A percentile compares a stretch with the other conserved stretches of the same genome.
Conservation (phyloP, 345 rosid species). For the Lenwebbia sp. region DNA sequence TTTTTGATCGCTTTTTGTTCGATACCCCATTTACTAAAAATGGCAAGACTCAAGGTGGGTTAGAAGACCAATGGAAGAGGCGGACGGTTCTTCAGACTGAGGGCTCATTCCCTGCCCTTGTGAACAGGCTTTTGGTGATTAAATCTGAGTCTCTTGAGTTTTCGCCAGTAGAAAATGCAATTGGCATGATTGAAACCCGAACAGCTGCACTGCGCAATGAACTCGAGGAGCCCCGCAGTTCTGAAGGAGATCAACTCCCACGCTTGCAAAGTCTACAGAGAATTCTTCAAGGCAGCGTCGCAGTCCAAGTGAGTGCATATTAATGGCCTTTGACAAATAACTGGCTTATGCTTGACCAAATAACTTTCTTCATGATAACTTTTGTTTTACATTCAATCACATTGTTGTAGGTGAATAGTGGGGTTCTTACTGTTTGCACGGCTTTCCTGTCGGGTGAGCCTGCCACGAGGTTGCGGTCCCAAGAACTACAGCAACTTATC, state of each 20-base stretch:
- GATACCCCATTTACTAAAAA: constrained; percentile 99
- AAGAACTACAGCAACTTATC: constrained; percentile 93
- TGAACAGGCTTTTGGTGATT: constrained; percentile 76
- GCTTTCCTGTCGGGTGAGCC: constrained; percentile 99
- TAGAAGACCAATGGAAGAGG: constrained; percentile 99
- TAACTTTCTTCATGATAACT: neutral
- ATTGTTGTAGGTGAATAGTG: constrained; percentile 82
- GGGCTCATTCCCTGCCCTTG: constrained; percentile 96
- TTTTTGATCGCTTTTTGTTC: constrained; percentile 92
- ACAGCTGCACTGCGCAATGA: constrained; percentile 89
- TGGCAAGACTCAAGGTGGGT: constrained; percentile 97
- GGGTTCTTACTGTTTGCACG: constrained; percentile 95
- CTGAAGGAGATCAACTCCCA: constrained; percentile 95
- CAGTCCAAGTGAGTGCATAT: constrained; percentile 65
- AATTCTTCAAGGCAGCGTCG: constrained; percentile 99
- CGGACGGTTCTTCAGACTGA: constrained; percentile 89
- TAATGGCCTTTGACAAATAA: neutral
- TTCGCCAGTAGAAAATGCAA: constrained; percentile 98
- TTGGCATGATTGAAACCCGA: constrained; percentile 98
- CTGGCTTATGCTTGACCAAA: neutral
- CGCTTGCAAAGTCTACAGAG: constrained; percentile 96
- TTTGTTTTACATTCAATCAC: neutral
- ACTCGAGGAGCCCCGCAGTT: constrained; percentile 98
- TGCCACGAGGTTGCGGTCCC: constrained; percentile 89
- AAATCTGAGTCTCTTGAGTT: constrained; percentile 96